These are phyloP conservation scores for Parathielavia hyrcaniae DNA, from an alignment of 495 filamentous ascomycete species.

Conservation along the genomic window DNA sequence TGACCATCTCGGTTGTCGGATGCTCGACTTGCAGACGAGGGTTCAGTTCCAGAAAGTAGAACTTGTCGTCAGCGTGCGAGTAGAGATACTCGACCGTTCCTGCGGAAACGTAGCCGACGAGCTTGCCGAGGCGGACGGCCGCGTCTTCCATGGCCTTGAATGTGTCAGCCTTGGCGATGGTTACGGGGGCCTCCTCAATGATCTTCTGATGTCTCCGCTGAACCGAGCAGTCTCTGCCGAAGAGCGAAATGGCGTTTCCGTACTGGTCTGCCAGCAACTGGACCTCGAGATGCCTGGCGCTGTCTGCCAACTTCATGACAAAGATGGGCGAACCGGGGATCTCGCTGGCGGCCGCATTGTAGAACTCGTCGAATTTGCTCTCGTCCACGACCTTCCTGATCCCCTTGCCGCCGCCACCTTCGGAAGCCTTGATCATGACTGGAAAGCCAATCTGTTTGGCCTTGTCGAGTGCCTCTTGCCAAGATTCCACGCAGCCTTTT, in stretches of 20 bases:
- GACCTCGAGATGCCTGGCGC: constrained; percentile 93
- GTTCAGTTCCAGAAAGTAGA: constrained; percentile 98
- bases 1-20: constrained; percentile 99
- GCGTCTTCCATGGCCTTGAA: constrained; percentile 97
- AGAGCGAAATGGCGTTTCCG: constrained; percentile 98
- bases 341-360: constrained; percentile 92
- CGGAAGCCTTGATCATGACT: constrained; percentile 99
- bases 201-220: constrained; percentile 99
- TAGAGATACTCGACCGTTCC: constrained; percentile 99
- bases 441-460: constrained; percentile 92
- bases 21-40: constrained; percentile 98
- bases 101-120: constrained; percentile 97
- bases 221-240: constrained; percentile 97
- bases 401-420: constrained; percentile 98
- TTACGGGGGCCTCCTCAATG: constrained; percentile 97
- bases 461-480: constrained; percentile 80
- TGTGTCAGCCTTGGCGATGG: constrained; percentile 79
- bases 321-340: constrained; percentile 99
- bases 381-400: constrained; percentile 91
- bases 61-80: constrained; percentile 96
- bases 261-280: constrained; percentile 98
- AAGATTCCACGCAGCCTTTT: constrained; percentile 82
- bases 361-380: constrained; percentile 74
- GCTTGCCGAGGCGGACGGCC: constrained; percentile 82
- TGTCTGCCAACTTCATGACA: constrained; percentile 98